These are phyloP conservation scores for Globisporangium uncinulatum DNA, from an alignment of 352 stramenopile species.

Conservation along the genomic window DNA sequence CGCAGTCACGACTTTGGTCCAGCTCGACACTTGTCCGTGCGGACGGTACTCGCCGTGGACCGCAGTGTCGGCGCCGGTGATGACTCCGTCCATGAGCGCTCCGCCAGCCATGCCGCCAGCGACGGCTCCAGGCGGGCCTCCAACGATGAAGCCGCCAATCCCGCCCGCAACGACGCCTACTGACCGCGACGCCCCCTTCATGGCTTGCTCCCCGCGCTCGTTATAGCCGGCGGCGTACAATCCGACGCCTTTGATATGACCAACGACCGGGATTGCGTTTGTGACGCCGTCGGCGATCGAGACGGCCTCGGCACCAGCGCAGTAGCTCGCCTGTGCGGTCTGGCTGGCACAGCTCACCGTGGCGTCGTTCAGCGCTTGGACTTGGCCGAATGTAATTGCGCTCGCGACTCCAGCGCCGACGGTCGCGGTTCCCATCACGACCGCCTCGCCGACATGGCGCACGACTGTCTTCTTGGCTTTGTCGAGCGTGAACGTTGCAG, in stretches of 20 bases:
- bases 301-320: neutral
- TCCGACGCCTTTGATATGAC: constrained; percentile 9
- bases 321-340: neutral
- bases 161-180: constrained; percentile 8
- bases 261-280: constrained; percentile 7
- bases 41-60: constrained; percentile 8
- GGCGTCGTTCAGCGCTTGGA: constrained; percentile 6
- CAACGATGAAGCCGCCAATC: constrained; percentile 3
- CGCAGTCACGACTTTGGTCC: constrained; percentile 3
- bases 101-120: constrained; percentile 4
- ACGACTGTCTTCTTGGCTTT: constrained; percentile 8
- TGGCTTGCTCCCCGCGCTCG: neutral
- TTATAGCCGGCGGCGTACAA: neutral
- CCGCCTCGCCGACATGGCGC: constrained; percentile 12
- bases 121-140: constrained; percentile 6
- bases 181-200: constrained; percentile 6
- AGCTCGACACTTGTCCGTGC: constrained; percentile 8
- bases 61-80: constrained; percentile 8
- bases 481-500: constrained; percentile 10
- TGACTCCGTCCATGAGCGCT: constrained; percentile 9
- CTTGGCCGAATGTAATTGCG: constrained; percentile 8
- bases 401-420: constrained; percentile 7
- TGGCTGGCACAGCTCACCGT: constrained; percentile 4
- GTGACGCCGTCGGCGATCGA: constrained; percentile 5
- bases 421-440: constrained; percentile 2